These are phyloP conservation scores for Deinandra increscens DNA, from an alignment of 129 eudicot genomes.

Conservation along the genomic window DNA sequence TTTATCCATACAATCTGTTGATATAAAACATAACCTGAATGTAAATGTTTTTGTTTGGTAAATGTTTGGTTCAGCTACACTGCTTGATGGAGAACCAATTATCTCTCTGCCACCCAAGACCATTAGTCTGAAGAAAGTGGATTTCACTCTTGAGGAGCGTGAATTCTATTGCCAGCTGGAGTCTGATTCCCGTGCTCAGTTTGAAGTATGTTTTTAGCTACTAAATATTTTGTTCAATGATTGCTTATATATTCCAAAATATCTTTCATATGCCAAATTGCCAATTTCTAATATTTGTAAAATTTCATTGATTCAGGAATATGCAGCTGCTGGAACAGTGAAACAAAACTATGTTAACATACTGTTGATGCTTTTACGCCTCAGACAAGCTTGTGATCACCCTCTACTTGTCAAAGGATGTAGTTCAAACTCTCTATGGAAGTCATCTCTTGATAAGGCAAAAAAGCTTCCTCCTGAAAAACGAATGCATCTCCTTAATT, in stretches of 20 bases:
- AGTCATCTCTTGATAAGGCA: conserved; percentile 68
- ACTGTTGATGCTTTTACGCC: conserved; percentile 89
- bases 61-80: conserved; percentile 52
- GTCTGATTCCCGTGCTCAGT: conserved; percentile 89
- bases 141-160: conserved; percentile 80
- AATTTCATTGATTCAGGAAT: conserved; percentile 49
- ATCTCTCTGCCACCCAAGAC: conserved; percentile 82
- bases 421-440: conserved; percentile 53
- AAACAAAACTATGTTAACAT: conserved; percentile 92
- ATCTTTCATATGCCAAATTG: background rate
- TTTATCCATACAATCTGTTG: conserved; percentile 1
- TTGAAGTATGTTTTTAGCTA: conserved; percentile 60
- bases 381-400: conserved; percentile 98
- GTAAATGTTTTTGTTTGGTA: background rate
- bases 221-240: background rate
- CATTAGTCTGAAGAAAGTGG: conserved; percentile 71
- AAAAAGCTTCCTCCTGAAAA: conserved; percentile 72
- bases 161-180: conserved; percentile 83
- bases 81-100: conserved; percentile 93
- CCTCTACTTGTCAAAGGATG: conserved; percentile 84
- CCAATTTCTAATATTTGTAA: background rate
- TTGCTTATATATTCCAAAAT: background rate
- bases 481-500: conserved; percentile 56
- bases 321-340: conserved; percentile 97
- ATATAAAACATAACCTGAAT: no score